Evolutionary conservation across 306 rosid genomes (phyloP).

Genomic region (Lagenaria siceraria): DNA sequence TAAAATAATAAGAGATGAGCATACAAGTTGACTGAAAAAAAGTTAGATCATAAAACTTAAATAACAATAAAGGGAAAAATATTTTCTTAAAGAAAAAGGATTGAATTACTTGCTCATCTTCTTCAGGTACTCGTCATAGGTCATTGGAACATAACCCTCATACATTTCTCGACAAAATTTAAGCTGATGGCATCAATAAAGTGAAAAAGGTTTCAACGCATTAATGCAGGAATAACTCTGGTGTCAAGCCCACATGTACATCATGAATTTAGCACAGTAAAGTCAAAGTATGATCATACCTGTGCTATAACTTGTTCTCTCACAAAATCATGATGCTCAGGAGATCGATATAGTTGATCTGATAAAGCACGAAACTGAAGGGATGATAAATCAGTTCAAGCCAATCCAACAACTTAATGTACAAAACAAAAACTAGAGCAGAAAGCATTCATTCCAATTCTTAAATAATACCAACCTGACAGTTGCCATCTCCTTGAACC

Average conservation of each 20-base stretch:
- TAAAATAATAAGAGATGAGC: constrained; percentile 15
- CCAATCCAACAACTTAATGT: not conserved
- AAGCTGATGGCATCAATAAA: constrained; percentile 38
- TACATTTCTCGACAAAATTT: constrained; percentile 39
- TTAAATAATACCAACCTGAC: constrained; percentile 54
- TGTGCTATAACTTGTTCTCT: constrained; percentile 69
- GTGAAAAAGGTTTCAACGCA: not conserved
- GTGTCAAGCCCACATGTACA: not conserved
- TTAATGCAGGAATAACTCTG: not conserved
- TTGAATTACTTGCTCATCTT: constrained; percentile 60
- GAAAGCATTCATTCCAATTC: not conserved
- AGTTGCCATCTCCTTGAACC: constrained; percentile 92
- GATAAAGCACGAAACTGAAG: constrained; percentile 90
- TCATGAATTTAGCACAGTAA: not conserved
- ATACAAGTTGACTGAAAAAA: constrained; percentile 2
- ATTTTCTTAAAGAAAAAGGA: constrained; percentile 3
- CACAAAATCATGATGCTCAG: constrained; percentile 66
- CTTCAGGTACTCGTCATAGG: constrained; percentile 64
- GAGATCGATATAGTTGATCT: constrained; percentile 87
- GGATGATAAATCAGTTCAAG: constrained; percentile 12
- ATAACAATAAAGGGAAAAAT: not conserved
- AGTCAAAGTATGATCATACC: constrained; percentile 24
- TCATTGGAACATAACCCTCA: constrained; percentile 77
- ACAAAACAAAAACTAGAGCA: not conserved
- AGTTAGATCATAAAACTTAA: not conserved